Percentiles rank a stretch among this genome's conserved stretches.
Conservation (phyloP, 257 asterid species). For the Fraxinus quadrangulata region DNA sequence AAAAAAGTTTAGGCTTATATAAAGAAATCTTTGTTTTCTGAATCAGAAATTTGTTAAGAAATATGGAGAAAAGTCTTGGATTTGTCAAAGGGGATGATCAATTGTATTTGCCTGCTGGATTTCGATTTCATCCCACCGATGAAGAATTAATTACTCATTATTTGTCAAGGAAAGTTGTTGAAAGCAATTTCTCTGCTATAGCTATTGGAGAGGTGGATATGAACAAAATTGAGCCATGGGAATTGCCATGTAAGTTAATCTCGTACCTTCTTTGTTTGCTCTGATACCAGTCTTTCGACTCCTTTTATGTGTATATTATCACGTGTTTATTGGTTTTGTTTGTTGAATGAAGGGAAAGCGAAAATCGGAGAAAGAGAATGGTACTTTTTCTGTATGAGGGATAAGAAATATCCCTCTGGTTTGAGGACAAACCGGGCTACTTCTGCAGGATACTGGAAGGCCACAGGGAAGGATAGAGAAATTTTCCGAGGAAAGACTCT, state of each 20-base stretch:
- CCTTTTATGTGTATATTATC: not conserved
- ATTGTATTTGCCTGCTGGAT: slow-evolving; percentile 81
- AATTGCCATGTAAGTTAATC: slow-evolving; percentile 66
- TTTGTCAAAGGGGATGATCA: slow-evolving; percentile 37
- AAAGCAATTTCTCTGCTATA: slow-evolving; percentile 38
- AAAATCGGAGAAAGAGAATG: slow-evolving; percentile 82
- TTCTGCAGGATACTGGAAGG: slow-evolving; percentile 85
- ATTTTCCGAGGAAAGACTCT: slow-evolving; percentile 59
- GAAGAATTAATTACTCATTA: slow-evolving; percentile 84
- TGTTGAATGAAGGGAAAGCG: slow-evolving; percentile 57
- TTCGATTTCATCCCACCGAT: slow-evolving; percentile 86
- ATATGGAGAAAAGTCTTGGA: slow-evolving; percentile 48
- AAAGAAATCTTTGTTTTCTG: slow-evolving; percentile 11
- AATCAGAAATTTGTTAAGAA: slow-evolving; percentile 4
- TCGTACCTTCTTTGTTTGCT: not conserved
- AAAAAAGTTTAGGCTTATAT: slow-evolving; percentile 10
- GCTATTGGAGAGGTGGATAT: slow-evolving; percentile 84
- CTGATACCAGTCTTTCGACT: not conserved
- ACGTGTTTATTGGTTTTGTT: not conserved
- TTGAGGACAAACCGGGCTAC: slow-evolving; percentile 83
- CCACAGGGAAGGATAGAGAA: slow-evolving; percentile 83
- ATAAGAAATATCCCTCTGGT: slow-evolving; percentile 83
- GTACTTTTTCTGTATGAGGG: slow-evolving; percentile 82
- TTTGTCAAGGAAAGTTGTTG: slow-evolving; percentile 51
- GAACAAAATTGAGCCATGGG: slow-evolving; percentile 93